Base-by-base conservation (phyloP, 495 filamentous ascomycete genomes). In the Beverwykella pulmonaria region DNA sequence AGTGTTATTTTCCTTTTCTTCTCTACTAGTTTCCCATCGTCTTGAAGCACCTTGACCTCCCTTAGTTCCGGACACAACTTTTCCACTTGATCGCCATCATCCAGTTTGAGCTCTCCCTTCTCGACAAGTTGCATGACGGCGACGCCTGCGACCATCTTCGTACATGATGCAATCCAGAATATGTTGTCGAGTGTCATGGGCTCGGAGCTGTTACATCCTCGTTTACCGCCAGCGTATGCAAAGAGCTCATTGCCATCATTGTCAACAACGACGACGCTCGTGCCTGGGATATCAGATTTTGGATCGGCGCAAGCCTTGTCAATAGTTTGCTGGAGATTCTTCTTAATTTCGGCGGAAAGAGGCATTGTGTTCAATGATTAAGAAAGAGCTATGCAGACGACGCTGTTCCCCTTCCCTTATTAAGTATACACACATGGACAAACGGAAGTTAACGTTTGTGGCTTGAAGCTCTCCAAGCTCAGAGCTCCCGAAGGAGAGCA, bases 121-220 rank as follows among this genome's bases (percentile, higher is more conserved):
- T 88, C 86, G 12, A 86, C 81, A 0, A 86, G 77, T 64, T 89
- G 86, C 86, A 88, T 86, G 61, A 76, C 81, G 0, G 84, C 86
- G 55, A 89, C 78, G 0, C 79, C 81, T 1, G 72, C 74, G 23
- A 68, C 47, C 65, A 71, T 68, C 46, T 71, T 71, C 30, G 68
- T 73, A 52, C 67, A 86, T n/a, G 82, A 84, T 39, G 83, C 83
- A 26, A 87, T 83, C 83, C 81, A 87, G 65, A 84, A 87, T 19
- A 83, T 65, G 14, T 59, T 82, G 19, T 87, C 30, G 4, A 34
- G 12, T 5, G 30, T 34, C 30, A 34, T 83, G 26, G 79, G 75
- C 14, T 78, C 75, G 0, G 73, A 57, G 26, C 65, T 71, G 0
- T 73, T 75, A 5, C 75, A 44, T 6, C 82, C 83, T 14, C 72